Evolutionary conservation across 2,329 filamentous ascomycete species (phyloP).

Genomic region (Parasarocladium wereldwijsianum): DNA sequence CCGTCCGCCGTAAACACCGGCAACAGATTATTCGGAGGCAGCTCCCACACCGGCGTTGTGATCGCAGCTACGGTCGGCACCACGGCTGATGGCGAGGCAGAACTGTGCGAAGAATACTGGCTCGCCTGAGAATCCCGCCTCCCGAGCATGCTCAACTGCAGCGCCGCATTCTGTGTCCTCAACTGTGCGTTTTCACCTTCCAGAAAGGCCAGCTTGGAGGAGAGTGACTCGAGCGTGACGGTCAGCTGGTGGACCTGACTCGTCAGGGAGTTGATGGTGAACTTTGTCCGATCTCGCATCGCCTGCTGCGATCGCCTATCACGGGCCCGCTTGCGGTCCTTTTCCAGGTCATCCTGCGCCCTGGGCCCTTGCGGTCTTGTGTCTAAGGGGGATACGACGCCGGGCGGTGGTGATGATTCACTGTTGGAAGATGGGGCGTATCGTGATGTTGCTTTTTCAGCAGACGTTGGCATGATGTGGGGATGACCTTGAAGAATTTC

Average conservation of each 20-base stretch:
- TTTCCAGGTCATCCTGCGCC: constrained; percentile 9
- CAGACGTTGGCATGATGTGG: no score
- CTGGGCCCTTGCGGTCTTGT: background rate
- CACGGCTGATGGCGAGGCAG: constrained; percentile 1
- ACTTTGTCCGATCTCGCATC: constrained; percentile 18
- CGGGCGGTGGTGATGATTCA: no score
- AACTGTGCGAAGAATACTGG: constrained; percentile 1
- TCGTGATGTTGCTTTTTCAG: no score
- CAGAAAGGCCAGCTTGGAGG: constrained; percentile 10
- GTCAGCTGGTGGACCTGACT: constrained; percentile 14
- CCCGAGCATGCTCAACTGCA: constrained; percentile 15
- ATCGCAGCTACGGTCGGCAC: constrained; percentile 6
- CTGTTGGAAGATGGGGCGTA: no score
- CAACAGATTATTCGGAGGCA: constrained; percentile 10
- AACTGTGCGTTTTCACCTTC: constrained; percentile 15
- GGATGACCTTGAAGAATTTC: no score
- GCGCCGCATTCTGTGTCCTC: constrained; percentile 14
- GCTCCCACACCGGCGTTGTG: constrained; percentile 10
- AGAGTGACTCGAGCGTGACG: constrained; percentile 8
- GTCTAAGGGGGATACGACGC: no score
- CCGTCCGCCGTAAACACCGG: constrained; percentile 13
- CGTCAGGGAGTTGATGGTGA: constrained; percentile 14
- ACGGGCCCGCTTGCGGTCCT: constrained; percentile 16
- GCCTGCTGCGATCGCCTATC: constrained; percentile 18
- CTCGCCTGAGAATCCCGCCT: constrained; percentile 6